phyloP scores from a whole-genome alignment of 2,329 filamentous ascomycete genomes.

The Penicillium digitatum region DNA sequence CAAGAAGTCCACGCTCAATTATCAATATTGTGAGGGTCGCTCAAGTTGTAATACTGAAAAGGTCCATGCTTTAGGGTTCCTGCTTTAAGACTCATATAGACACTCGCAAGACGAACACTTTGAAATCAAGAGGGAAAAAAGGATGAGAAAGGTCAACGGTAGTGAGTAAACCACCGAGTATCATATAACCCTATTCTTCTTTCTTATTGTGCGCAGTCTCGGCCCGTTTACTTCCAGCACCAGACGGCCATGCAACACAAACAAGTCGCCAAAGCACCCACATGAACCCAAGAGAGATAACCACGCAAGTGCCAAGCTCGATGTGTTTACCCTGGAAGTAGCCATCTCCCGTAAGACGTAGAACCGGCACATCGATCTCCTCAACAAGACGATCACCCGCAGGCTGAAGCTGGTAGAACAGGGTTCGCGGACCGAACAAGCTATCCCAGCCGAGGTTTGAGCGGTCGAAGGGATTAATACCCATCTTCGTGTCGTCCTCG shows the following conservation, averaged over 20 bases:
- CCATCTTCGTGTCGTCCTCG: conserved; percentile 58
- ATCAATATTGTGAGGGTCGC: too few relatives aligned
- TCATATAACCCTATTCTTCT: conserved; percentile 16
- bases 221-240: conserved; percentile 2
- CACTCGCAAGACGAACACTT: neutral
- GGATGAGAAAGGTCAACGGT: neutral
- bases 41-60: too few relatives aligned
- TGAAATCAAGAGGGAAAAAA: neutral
- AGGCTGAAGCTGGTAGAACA: conserved; percentile 76
- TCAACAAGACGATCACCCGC: conserved; percentile 49
- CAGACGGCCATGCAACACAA: conserved; percentile 26
- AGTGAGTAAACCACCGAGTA: neutral
- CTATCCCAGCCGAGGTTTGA: conserved; percentile 80
- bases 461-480: conserved; percentile 78
- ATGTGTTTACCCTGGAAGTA: conserved; percentile 38
- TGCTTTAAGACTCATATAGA: too few relatives aligned
- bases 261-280: conserved; percentile 64
- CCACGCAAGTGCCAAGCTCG: conserved; percentile 54
- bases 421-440: conserved; percentile 69
- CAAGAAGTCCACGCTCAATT: too few relatives aligned
- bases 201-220: conserved; percentile 25
- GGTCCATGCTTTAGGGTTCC: too few relatives aligned
- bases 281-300: conserved; percentile 61
- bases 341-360: conserved; percentile 53
- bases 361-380: conserved; percentile 60